Evolutionary conservation across 768 basidiomycete species (phyloP), one percentile per base, ranked within the genome.

Genomic region (Tricholoma terreum): DNA sequence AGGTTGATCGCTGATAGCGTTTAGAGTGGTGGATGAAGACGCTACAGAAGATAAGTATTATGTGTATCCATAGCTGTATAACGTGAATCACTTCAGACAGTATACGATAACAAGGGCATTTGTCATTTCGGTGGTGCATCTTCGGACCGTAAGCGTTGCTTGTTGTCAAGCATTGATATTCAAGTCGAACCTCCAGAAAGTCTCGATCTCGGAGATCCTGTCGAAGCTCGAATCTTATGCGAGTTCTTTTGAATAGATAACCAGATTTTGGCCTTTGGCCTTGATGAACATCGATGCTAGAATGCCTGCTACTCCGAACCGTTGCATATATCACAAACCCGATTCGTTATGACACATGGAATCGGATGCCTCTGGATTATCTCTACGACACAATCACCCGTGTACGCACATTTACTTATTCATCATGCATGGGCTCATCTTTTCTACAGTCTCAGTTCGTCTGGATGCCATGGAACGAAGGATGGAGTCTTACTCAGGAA

Each of bases 1-100:
- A 77, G 87, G 68, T 65, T 92, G 58, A 80, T 92, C 62, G 90
- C 69, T 15, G 80, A 79, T 46, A 73, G 77, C 11, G 67, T 80
- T n/a, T 81, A 59, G 49, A 12, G 21, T 9, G 49, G 3, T 31
- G 21, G 10, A 40, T 1, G 9, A 10, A n/a, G n/a, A n/a, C n/a
- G n/a, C 24, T 27, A 6, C 24, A 6, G 22, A 45, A 24, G 21
- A 27, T 31, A 31, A 15, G 4, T 27, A 27, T 3, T 27, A 27
- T 27, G 30, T 48, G 27, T 48, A 48, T 19, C 4, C 40, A 42
- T 21, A 42, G 8, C 40, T 42, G 40, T 42, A 21, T 42, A 42
- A 42, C 19, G 19, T 42, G 40, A 42, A 42, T 6, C 40, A 27
- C 24, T 27, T 6, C 24, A 27, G 24, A 27, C 24, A 27, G 6